These are phyloP conservation scores for Amanita subjunquillea DNA, from an alignment of 768 basidiomycete species.

Conservation along the genomic window DNA sequence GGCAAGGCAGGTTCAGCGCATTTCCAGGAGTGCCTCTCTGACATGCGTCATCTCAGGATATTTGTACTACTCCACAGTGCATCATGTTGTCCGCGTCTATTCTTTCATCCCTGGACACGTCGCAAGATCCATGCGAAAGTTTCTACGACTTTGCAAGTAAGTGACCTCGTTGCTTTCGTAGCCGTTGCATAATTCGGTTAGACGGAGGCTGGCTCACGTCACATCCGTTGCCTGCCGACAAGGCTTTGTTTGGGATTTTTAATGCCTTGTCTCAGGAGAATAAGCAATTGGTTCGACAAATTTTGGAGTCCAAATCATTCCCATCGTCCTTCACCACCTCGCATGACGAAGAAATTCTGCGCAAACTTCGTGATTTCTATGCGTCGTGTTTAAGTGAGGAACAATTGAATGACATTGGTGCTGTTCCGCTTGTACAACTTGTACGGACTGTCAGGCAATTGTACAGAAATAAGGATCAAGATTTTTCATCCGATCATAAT, in stretches of 20 bases:
- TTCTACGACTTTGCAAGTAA: constrained; percentile 89
- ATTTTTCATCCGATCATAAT: constrained; percentile 13
- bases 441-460: constrained; percentile 49
- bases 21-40: background rate
- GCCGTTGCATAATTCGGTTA: constrained; percentile 15
- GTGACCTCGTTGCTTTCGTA: constrained; percentile 21
- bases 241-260: constrained; percentile 64
- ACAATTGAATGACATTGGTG: constrained; percentile 62
- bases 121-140: constrained; percentile 89
- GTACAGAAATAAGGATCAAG: constrained; percentile 43
- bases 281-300: constrained; percentile 61
- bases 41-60: constrained; percentile 26
- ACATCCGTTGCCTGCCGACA: constrained; percentile 84
- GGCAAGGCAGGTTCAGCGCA: constrained; percentile 30
- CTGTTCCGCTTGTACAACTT: constrained; percentile 59
- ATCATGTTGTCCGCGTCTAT: constrained; percentile 77
- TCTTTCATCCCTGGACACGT: constrained; percentile 66
- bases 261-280: constrained; percentile 66
- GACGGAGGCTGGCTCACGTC: constrained; percentile 82
- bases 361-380: constrained; percentile 67
- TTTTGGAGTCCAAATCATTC: constrained; percentile 47
- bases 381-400: constrained; percentile 75
- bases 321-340: constrained; percentile 17
- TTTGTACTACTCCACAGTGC: constrained; percentile 73
- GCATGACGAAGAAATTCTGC: constrained; percentile 45